A percentile compares a stretch with the other conserved stretches of the same genome.
Evolutionary conservation across 306 rosid species (phyloP).

Genomic region (peach (Prunus persica)): DNA sequence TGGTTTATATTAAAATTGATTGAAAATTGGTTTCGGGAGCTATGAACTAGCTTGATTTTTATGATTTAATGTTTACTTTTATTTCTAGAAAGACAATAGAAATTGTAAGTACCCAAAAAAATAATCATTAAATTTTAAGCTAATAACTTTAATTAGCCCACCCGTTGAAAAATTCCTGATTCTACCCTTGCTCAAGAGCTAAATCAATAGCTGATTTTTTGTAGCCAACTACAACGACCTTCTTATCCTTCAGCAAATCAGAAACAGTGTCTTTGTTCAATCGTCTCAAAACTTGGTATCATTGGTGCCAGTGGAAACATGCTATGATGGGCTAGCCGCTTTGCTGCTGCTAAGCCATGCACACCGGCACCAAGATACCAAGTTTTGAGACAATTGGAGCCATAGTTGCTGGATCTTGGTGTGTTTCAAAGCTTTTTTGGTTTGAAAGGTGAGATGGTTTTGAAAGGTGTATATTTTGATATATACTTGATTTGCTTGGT

Average conservation of each 20-base stretch:
- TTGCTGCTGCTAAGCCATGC: conserved; percentile 71
- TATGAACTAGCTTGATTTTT: no score
- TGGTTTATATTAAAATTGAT: no score
- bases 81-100: no score
- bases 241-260: conserved; percentile 56
- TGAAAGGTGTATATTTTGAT: not conserved
- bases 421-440: conserved; percentile 2
- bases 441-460: not conserved
- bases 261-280: conserved; percentile 52
- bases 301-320: conserved; percentile 53
- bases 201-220: conserved; percentile 78
- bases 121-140: no score
- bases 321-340: conserved; percentile 48
- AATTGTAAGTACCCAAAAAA: no score
- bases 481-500: not conserved
- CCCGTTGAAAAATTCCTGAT: no score
- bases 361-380: conserved; percentile 73
- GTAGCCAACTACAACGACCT: conserved; percentile 64
- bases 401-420: not conserved
- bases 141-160: no score
- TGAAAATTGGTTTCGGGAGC: no score
- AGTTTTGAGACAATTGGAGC: conserved; percentile 43
- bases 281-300: conserved; percentile 50
- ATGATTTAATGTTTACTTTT: no score
- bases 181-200: conserved; percentile 31